These are phyloP conservation scores for Globisporangium rhizosaccharum DNA, from an alignment of 352 stramenopile genomes.

Conservation along the genomic window DNA sequence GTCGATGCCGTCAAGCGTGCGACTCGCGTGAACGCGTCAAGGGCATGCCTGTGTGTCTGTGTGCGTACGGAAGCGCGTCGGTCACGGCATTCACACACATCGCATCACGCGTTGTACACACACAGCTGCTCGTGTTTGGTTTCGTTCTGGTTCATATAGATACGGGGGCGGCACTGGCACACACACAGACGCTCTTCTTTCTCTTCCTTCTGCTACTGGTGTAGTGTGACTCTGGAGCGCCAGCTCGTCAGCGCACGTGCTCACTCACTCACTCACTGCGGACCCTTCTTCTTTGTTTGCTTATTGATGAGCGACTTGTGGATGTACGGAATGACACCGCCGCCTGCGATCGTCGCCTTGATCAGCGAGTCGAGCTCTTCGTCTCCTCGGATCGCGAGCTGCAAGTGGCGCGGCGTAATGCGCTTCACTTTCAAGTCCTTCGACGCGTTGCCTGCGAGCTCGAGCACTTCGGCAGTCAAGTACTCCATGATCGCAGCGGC, in stretches of 20 bases:
- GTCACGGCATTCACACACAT: no score
- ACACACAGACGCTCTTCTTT: not conserved
- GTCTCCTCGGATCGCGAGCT: conserved; percentile 99
- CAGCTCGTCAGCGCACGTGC: not conserved
- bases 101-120: no score
- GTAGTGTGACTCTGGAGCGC: not conserved
- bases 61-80: no score
- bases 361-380: conserved; percentile 99
- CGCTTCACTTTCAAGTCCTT: conserved; percentile 97
- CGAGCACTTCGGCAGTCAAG: conserved; percentile 98
- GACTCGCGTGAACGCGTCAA: no score
- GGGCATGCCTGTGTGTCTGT: no score
- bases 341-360: conserved; percentile 99
- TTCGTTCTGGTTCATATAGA: no score
- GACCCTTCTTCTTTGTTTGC: conserved; percentile 84
- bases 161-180: no score
- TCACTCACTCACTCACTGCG: conserved; percentile 33
- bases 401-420: conserved; percentile 98
- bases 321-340: conserved; percentile 99
- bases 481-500: conserved; percentile 99
- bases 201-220: not conserved
- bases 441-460: conserved; percentile 97
- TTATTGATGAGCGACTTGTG: conserved; percentile 99
- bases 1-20: no score
- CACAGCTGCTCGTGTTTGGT: no score